These are phyloP conservation scores for Suhomyces wounanorum DNA, from an alignment of 1,139 yeast genomes.

Conservation along the genomic window DNA sequence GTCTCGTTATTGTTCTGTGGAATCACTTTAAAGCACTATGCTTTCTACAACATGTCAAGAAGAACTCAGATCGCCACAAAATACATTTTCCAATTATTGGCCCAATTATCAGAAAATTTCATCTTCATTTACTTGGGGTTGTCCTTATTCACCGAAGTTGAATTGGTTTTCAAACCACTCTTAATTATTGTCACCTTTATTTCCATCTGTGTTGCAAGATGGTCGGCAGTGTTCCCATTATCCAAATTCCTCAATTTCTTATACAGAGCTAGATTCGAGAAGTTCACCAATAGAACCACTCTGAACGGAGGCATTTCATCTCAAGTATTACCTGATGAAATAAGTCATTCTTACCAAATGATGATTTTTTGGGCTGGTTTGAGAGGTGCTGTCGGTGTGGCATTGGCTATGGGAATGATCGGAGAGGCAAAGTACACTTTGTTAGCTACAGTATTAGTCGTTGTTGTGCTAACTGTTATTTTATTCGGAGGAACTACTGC, in stretches of 20 bases:
- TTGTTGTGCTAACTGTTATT: slow-evolving; percentile 93
- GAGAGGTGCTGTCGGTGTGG: slow-evolving; percentile 99
- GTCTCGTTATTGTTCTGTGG: slow-evolving; percentile 95
- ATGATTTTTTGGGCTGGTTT: slow-evolving; percentile 99
- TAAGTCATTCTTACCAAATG: slow-evolving; percentile 94
- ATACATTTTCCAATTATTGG: slow-evolving; percentile 88
- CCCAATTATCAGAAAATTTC: slow-evolving; percentile 94
- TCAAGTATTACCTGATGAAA: slow-evolving; percentile 73
- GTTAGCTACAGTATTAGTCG: slow-evolving; percentile 92
- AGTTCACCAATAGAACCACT: slow-evolving; percentile 35
- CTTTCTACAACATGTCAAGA: slow-evolving; percentile 95
- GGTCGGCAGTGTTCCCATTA: slow-evolving; percentile 97
- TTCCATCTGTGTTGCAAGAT: slow-evolving; percentile 91
- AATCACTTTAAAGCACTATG: slow-evolving; percentile 93
- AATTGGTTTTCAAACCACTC: slow-evolving; percentile 89
- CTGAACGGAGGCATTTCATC: slow-evolving; percentile 43
- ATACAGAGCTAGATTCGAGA: slow-evolving; percentile 55
- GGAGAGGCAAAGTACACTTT: slow-evolving; percentile 91
- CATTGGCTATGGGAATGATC: slow-evolving; percentile 94
- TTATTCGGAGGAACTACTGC: slow-evolving; percentile 98
- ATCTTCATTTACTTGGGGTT: slow-evolving; percentile 94
- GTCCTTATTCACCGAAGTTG: slow-evolving; percentile 93
- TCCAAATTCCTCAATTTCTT: slow-evolving; percentile 83
- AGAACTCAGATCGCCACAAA: slow-evolving; percentile 96
- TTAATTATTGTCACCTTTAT: slow-evolving; percentile 86